Base-by-base conservation (phyloP, 2,329 filamentous ascomycete genomes). In the Botrytis byssoidea region DNA sequence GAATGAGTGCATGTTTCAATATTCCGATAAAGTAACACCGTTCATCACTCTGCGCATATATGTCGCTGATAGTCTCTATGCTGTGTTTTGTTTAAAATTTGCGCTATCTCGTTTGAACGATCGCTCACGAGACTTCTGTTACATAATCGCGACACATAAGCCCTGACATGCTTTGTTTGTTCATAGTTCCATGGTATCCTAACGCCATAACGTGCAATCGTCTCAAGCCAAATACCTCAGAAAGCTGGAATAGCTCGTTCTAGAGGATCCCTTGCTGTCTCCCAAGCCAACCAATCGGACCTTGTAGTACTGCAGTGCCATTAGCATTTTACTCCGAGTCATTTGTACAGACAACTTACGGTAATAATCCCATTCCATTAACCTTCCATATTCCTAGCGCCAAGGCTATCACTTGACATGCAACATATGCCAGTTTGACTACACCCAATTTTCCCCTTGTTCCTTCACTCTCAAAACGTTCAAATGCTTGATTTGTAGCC, bases 241-340 rank as follows among this genome's bases (percentile, higher is more conserved):
- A 82, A 81, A 22, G 80, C 81, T 16, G 81, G 81, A 75, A 81
- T 79, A 32, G 80, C 80, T 64, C 77, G 75, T 73, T 82, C 81
- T 57, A 81, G 70, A 44, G 81, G 81, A 59, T 79, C 77, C 72
- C 81, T 80, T 73, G 77, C 79, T 42, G 79, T 79, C 75, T 99
- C 96, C 96, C 96, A 99, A 73, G 95, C 95, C 79, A 99, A 85
- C 96, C 96, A 99, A 83, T 99, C 96, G 77, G 94, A 97, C 81
- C 94, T 91, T 74, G 96, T 98, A 71, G 96, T 99, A 79, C 93
- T 96, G 77, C 74, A 55, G 29, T 51, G 18, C 51, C 72, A 78
- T 83, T 79, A 83, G 81, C 74, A 76, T 29, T 70, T 74, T 74
- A 48, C 10, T 51, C 65, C 60, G 40, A 51, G 10, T 6, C 48